Evolutionary conservation across 2,329 filamentous ascomycete species (phyloP).

Genomic region (Beauveria australis): DNA sequence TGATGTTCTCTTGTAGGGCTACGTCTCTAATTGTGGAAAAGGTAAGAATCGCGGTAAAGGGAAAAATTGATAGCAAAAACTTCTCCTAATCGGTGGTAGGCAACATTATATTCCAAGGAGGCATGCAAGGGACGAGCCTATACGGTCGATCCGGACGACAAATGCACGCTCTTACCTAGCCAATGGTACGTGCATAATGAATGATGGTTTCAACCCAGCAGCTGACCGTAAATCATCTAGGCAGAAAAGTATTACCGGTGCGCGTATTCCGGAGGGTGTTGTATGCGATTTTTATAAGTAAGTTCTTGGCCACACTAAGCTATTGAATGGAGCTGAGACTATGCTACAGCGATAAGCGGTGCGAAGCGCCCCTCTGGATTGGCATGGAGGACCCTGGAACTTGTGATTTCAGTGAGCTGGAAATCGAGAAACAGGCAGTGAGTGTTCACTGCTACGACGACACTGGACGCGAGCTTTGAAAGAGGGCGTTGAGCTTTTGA

Average conservation of each 20-base stretch:
- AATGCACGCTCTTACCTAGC: not conserved
- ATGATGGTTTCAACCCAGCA: not conserved
- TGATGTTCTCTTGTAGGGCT: not conserved
- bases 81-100: not conserved
- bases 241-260: not conserved
- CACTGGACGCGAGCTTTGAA: not conserved
- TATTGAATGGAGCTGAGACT: conserved; percentile 16
- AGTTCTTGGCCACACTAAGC: not conserved
- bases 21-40: not conserved
- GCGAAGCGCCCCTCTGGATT: not conserved
- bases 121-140: not conserved
- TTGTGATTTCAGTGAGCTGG: not conserved
- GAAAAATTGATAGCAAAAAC: too few species aligned
- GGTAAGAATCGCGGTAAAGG: not conserved
- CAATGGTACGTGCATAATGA: not conserved
- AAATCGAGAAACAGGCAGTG: not conserved
- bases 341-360: conserved; percentile 20
- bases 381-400: not conserved
- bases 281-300: not conserved
- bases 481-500: not conserved
- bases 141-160: not conserved
- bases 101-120: not conserved
- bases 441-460: not conserved
- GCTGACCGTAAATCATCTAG: not conserved
- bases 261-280: not conserved